Evolutionary conservation across 495 filamentous ascomycete genomes (phyloP).

Genomic region (Aeminium ludgeri): DNA sequence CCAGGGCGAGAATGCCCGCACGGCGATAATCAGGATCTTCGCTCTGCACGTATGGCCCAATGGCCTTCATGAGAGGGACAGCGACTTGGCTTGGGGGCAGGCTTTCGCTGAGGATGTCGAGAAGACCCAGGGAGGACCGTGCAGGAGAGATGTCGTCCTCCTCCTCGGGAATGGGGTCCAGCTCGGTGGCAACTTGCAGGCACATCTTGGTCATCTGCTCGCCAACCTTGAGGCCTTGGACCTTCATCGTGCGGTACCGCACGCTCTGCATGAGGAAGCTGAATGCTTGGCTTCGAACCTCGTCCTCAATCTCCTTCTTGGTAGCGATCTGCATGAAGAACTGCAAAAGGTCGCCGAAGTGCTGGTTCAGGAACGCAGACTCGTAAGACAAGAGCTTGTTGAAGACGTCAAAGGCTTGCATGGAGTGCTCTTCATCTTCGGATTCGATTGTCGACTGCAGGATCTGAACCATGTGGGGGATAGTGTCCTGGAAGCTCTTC

Average conservation of each 20-base stretch:
- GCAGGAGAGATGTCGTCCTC: conserved; percentile 87
- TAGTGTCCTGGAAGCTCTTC: conserved; percentile 51
- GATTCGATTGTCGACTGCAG: conserved; percentile 65
- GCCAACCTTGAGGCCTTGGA: conserved; percentile 70
- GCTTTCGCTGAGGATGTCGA: conserved; percentile 74
- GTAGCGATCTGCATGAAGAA: conserved; percentile 85
- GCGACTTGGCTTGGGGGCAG: conserved; percentile 89
- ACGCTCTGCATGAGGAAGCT: conserved; percentile 86
- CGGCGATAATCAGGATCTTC: conserved; percentile 60
- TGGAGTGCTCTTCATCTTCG: conserved; percentile 67
- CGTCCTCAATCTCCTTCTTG: conserved; percentile 59
- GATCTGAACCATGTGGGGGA: conserved; percentile 79
- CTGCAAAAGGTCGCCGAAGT: conserved; percentile 77
- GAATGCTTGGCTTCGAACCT: conserved; percentile 74
- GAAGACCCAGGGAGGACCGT: conserved; percentile 65
- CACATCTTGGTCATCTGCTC: conserved; percentile 72
- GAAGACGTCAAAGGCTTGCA: conserved; percentile 91
- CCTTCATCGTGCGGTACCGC: conserved; percentile 84
- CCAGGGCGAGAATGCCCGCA: conserved; percentile 79
- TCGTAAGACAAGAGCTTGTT: conserved; percentile 88
- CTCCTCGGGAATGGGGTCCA: conserved; percentile 48
- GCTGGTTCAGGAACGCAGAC: conserved; percentile 58
- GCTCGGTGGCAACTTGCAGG: conserved; percentile 73
- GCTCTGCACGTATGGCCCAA: conserved; percentile 62
- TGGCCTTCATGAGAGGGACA: conserved; percentile 71